Percentiles rank a stretch among this genome's conserved stretches.
Evolutionary conservation across 106 monocot genomes (phyloP).

Genomic region (Platanthera zijinensis): DNA sequence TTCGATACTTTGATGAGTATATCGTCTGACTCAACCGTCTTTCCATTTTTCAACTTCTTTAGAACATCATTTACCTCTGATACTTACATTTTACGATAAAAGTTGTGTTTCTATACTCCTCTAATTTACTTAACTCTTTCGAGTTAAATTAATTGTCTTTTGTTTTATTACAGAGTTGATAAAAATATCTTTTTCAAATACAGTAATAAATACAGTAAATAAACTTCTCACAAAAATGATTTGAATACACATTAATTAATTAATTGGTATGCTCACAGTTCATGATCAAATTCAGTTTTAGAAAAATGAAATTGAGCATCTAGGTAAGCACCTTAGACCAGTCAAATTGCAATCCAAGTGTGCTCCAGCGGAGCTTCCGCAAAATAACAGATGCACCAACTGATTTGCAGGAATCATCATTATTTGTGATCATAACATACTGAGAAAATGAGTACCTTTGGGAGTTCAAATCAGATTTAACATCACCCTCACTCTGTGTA

Average conservation of each 20-base stretch:
- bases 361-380: constrained; percentile 84
- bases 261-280: not conserved
- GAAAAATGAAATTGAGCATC: not conserved
- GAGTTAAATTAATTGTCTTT: too few relatives aligned
- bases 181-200: too few relatives aligned
- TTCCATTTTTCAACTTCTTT: too few relatives aligned
- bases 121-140: too few relatives aligned
- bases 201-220: not conserved
- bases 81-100: too few relatives aligned
- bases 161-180: too few relatives aligned
- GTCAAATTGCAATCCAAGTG: constrained; percentile 90
- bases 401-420: constrained; percentile 20
- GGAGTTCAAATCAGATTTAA: constrained; percentile 18
- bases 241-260: not conserved
- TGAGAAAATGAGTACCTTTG: constrained; percentile 42
- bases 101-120: too few relatives aligned
- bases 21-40: too few relatives aligned
- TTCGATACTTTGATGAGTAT: too few relatives aligned
- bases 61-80: too few relatives aligned
- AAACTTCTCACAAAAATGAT: not conserved
- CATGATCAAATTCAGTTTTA: not conserved
- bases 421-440: not conserved
- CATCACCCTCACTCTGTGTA: constrained; percentile 9
- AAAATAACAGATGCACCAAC: constrained; percentile 47
- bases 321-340: constrained; percentile 71